Percentiles rank a stretch among this genome's conserved stretches.
These are phyloP conservation scores for Penicillium odoratum DNA, from an alignment of 495 filamentous ascomycete species.

Conservation along the genomic window DNA sequence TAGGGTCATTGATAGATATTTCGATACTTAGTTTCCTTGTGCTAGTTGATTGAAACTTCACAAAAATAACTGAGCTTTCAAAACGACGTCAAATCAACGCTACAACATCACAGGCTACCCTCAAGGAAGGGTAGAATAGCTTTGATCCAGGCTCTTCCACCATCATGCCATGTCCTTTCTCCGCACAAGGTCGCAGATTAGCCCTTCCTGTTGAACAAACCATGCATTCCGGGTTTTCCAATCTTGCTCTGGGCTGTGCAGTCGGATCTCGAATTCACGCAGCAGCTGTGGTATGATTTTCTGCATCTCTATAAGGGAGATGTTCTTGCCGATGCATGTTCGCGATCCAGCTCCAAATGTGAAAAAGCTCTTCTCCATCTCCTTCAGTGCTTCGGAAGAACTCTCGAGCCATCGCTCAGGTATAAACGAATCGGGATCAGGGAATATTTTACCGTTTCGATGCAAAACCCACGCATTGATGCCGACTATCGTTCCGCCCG, in stretches of 20 bases:
- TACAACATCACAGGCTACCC: too few relatives aligned
- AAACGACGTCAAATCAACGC: too few relatives aligned
- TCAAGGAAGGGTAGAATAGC: too few relatives aligned
- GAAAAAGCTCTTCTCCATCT: slow-evolving; percentile 34
- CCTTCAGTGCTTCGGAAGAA: slow-evolving; percentile 20
- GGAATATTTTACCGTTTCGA: background rate
- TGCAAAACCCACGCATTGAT: background rate
- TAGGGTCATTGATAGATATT: too few relatives aligned
- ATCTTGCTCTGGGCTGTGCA: slow-evolving; percentile 20
- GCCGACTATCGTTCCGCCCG: background rate
- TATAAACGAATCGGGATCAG: slow-evolving; percentile 27
- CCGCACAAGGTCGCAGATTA: slow-evolving; percentile 22
- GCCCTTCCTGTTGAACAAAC: slow-evolving; percentile 38
- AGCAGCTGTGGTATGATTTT: slow-evolving; percentile 75
- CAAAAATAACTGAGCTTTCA: too few relatives aligned
- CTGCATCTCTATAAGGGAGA: slow-evolving; percentile 75
- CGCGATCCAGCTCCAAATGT: slow-evolving; percentile 62
- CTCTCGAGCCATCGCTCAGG: slow-evolving; percentile 32
- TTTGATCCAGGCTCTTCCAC: too few relatives aligned
- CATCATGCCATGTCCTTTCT: too few relatives aligned
- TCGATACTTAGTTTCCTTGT: too few relatives aligned
- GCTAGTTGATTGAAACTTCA: too few relatives aligned
- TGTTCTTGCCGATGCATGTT: slow-evolving; percentile 72
- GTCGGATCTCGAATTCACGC: slow-evolving; percentile 61
- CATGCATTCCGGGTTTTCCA: slow-evolving; percentile 32